Conservation (phyloP, 345 rosid species). For the Eutrema heterophyllum region DNA sequence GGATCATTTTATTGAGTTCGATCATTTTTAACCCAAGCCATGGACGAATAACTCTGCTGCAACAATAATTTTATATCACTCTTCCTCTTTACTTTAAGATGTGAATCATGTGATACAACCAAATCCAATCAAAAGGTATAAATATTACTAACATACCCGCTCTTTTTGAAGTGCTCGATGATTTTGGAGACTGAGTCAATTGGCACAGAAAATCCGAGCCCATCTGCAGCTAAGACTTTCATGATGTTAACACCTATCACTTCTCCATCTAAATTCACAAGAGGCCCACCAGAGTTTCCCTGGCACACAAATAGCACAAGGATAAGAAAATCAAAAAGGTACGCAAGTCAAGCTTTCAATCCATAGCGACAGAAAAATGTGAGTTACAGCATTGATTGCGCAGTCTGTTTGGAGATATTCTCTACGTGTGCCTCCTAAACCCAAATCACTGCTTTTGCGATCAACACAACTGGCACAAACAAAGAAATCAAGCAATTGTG, state of each 20-base stretch:
- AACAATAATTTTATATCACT: background rate
- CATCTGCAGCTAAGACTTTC: conserved; percentile 79
- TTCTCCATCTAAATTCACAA: conserved; percentile 90
- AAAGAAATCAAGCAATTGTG: background rate
- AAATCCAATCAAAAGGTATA: background rate
- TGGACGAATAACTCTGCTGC: conserved; percentile 90
- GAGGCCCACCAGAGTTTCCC: conserved; percentile 99
- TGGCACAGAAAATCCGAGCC: conserved; percentile 79
- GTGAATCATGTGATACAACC: background rate
- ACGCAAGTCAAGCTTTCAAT: background rate
- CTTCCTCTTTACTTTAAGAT: background rate
- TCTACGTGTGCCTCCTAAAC: conserved; percentile 76
- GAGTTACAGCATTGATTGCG: conserved; percentile 67
- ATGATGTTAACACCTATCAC: conserved; percentile 80
- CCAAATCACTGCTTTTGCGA: conserved; percentile 96
- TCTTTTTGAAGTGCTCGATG: conserved; percentile 72
- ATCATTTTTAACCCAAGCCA: conserved; percentile 96
- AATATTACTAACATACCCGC: conserved; percentile 47
- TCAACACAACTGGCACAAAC: conserved; percentile 63
- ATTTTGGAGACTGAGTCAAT: conserved; percentile 74
- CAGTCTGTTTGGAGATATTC: conserved; percentile 92
- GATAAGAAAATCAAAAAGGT: background rate
- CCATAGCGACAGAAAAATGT: background rate
- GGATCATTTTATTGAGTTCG: conserved; percentile 77
- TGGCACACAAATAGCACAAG: conserved; percentile 21